phyloP scores from a whole-genome alignment of 1,139 yeast species.

The Yamadazyma atmosphaerica region DNA sequence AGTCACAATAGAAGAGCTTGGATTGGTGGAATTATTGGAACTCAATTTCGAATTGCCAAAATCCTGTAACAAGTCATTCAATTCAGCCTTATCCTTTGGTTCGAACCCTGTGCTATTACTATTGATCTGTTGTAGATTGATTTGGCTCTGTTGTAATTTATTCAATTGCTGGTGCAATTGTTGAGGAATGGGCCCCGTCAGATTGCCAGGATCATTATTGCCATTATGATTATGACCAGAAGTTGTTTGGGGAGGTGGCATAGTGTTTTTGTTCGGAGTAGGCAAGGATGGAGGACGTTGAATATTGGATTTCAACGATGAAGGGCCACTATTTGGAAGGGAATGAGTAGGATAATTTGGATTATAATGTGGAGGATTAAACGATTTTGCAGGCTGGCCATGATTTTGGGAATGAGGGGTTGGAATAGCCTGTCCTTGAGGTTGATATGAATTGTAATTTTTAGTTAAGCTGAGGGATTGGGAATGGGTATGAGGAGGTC shows the following conservation, averaged over 20 bases:
- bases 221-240: not conserved
- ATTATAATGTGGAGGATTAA: conserved; percentile 1
- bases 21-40: conserved; percentile 13
- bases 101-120: conserved; percentile 8
- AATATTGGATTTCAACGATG: not conserved
- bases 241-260: conserved; percentile 5
- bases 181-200: conserved; percentile 5
- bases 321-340: conserved; percentile 1
- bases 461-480: not conserved
- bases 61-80: conserved; percentile 15
- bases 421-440: not conserved
- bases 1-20: conserved; percentile 13
- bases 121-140: conserved; percentile 7
- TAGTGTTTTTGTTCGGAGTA: conserved; percentile 1
- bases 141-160: conserved; percentile 14
- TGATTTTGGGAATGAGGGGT: not conserved
- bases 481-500: not conserved
- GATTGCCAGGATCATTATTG: not conserved
- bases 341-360: not conserved
- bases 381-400: not conserved
- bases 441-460: not conserved
- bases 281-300: conserved; percentile 7
- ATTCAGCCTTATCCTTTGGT: conserved; percentile 11
- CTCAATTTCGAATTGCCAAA: conserved; percentile 18
- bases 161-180: conserved; percentile 15